Evolutionary conservation across 257 asterid species (phyloP), one percentile per base, ranked within the genome.

Genomic region (Petunia axillaris): DNA sequence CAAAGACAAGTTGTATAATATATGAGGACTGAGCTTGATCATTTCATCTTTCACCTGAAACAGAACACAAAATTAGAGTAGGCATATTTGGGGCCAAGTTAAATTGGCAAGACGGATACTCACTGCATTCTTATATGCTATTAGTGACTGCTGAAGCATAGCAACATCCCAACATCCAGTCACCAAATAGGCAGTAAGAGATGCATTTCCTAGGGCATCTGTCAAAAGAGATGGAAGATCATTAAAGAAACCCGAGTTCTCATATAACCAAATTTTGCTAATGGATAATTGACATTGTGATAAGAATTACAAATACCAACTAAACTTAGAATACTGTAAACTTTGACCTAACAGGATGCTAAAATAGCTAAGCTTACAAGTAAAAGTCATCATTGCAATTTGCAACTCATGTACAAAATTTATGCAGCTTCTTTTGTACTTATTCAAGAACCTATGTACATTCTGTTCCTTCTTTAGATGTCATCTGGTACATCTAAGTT

Each of bases 121-220:
- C 83, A 94, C 98, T 85, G 97, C 98, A 81, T 93, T 97, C 84
- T 94, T 97, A 87, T 91, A 94, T 37, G 98, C 93, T 89, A 91
- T 94, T 82, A 93, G 76, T 37, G 97, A 89, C 78, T 91, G 95
- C 80, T 78, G 85, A 78, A 94, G 94, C 87, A 86, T 89, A 77
- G 85, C 83, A 81, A 87, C 91, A 83, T 93, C 95, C 98, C 97
- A 89, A 10, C 94, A 88, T 86, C 96, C 98, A 83, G 93, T 89
- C 68, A 86, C 89, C 79, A 94, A 93, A 85, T 93, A 94, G 41
- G 92, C 91, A 55, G 96, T 93, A 80, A 93, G 91, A 84, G 84
- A 91, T 15, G 98, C 98, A 90, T 93, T 93, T 71, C 97, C 98
- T 8, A 94, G 87, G 84, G 87, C 90, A 86, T 94, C 98, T 93